Percentiles rank a stretch among this genome's conserved stretches.
Conservation (phyloP, 306 rosid species). For the Crotalaria pallida region DNA sequence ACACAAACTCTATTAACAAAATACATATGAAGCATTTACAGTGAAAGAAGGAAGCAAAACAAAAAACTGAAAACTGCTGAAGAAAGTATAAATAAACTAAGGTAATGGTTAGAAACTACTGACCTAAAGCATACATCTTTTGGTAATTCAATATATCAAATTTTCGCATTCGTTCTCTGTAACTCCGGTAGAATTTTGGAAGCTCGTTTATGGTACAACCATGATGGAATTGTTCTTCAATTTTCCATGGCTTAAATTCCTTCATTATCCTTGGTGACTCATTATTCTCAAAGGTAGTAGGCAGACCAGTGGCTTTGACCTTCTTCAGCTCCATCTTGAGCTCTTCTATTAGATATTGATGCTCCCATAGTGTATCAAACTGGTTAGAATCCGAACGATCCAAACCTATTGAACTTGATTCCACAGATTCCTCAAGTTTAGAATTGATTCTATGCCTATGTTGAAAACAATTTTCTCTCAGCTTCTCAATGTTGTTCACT, state of each 20-base stretch:
- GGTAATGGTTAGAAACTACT: constrained; percentile 23
- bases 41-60: background rate
- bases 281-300: constrained; percentile 59
- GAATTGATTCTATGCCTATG: background rate
- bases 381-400: constrained; percentile 3
- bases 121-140: constrained; percentile 73
- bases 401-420: background rate
- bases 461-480: background rate
- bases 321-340: constrained; percentile 61
- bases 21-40: background rate
- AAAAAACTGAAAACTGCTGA: background rate
- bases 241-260: constrained; percentile 77
- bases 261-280: constrained; percentile 63
- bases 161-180: constrained; percentile 72
- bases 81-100: background rate
- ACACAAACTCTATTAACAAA: constrained; percentile 5
- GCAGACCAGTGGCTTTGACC: constrained; percentile 58
- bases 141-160: constrained; percentile 75
- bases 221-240: constrained; percentile 50
- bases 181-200: constrained; percentile 51
- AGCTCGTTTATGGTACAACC: constrained; percentile 41
- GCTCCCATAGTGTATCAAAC: constrained; percentile 64
- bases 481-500: background rate
- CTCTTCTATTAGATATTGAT: constrained; percentile 61
- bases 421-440: background rate